These are phyloP conservation scores for Ehretia macrophylla DNA, from an alignment of 257 asterid genomes.

Conservation along the genomic window DNA sequence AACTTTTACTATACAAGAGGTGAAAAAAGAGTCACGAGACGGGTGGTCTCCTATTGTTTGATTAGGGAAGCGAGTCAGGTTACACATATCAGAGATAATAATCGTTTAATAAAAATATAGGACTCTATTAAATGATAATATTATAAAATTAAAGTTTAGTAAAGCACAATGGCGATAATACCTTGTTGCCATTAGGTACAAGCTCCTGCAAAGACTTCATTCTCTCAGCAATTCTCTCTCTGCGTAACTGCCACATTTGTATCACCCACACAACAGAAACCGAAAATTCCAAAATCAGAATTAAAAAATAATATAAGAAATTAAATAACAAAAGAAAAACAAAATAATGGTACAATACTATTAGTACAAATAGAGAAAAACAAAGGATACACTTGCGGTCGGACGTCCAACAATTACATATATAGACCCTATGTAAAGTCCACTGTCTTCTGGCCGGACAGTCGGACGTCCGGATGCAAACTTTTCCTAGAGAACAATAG, in stretches of 20 bases:
- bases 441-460: too few relatives aligned
- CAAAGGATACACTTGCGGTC: too few relatives aligned
- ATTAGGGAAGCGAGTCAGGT: too few relatives aligned
- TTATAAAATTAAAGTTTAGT: background rate
- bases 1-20: too few relatives aligned
- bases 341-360: background rate
- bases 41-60: too few relatives aligned
- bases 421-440: too few relatives aligned
- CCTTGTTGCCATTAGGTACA: constrained; percentile 17
- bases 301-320: background rate
- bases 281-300: background rate
- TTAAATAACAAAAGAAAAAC: background rate
- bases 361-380: too few relatives aligned
- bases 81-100: too few relatives aligned
- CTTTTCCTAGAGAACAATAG: too few relatives aligned
- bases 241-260: constrained; percentile 6
- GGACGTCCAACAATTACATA: background rate
- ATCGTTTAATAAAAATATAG: background rate
- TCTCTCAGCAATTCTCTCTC: constrained; percentile 18
- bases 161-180: background rate
- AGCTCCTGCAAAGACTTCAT: constrained; percentile 16
- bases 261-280: background rate
- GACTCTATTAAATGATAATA: background rate
- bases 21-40: too few relatives aligned
- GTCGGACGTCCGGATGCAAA: too few relatives aligned